Percentiles rank a stretch among this genome's conserved stretches.
Conservation (phyloP, 2,329 filamentous ascomycete species). For the Aspergillus novoparasiticus region DNA sequence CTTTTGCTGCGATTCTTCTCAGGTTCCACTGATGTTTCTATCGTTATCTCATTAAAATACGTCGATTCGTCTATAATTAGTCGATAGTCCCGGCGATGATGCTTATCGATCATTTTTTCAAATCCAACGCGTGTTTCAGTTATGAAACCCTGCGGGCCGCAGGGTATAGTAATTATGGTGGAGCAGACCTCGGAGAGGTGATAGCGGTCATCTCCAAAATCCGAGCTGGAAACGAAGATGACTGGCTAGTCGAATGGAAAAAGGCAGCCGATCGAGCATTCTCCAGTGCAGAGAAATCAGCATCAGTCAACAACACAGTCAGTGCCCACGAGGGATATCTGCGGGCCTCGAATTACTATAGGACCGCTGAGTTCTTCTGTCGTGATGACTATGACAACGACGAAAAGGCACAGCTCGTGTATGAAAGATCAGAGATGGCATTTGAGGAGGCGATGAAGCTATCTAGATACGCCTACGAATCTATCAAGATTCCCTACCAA, state of each 20-base stretch:
- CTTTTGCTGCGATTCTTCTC: neutral
- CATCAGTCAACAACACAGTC: neutral
- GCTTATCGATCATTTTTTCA: constrained; percentile 3
- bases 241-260: constrained; percentile 3
- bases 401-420: neutral
- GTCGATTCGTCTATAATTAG: neutral
- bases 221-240: neutral
- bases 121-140: constrained; percentile 3
- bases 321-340: constrained; percentile 4
- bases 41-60: neutral
- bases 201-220: constrained; percentile 1
- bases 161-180: constrained; percentile 2
- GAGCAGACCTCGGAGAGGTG: constrained; percentile 4
- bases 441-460: neutral
- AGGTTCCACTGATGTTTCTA: neutral
- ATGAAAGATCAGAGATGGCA: neutral
- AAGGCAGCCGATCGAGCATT: constrained; percentile 1
- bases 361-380: constrained; percentile 3
- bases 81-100: neutral
- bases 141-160: constrained; percentile 4
- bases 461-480: neutral
- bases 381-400: constrained; percentile 1
- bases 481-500: constrained; percentile 3
- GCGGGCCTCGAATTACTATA: neutral
- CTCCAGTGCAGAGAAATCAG: neutral